A percentile compares a stretch with the other conserved stretches of the same genome.
Evolutionary conservation across 1,139 yeast genomes (phyloP).

Genomic region (Hyphopichia khmerensis): DNA sequence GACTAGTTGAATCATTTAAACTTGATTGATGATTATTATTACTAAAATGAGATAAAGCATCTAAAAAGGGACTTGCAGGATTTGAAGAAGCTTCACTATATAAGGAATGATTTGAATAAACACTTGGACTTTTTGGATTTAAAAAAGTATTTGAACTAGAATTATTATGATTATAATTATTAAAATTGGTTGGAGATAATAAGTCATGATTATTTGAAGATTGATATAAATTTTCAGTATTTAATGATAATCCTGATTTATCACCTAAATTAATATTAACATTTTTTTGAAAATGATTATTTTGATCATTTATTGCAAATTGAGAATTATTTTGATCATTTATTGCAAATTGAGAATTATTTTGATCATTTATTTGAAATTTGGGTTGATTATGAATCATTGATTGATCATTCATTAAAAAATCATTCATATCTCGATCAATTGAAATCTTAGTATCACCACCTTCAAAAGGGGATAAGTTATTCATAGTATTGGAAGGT

Average conservation of each 20-base stretch:
- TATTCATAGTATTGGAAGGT: neutral
- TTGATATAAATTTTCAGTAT: slow-evolving; percentile 8
- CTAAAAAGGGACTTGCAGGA: slow-evolving; percentile 40
- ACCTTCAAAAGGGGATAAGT: too few species aligned
- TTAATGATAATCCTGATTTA: slow-evolving; percentile 7
- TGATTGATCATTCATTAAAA: neutral
- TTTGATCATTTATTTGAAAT: neutral
- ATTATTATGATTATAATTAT: neutral
- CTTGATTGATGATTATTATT: slow-evolving; percentile 12
- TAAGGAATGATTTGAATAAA: slow-evolving; percentile 25
- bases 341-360: too few species aligned
- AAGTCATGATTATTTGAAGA: slow-evolving; percentile 5
- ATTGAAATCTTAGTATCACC: neutral
- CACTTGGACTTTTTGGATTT: slow-evolving; percentile 18
- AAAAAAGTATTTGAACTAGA: slow-evolving; percentile 2
- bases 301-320: too few species aligned
- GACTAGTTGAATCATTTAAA: slow-evolving; percentile 7
- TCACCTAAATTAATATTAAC: slow-evolving; percentile 9
- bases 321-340: too few species aligned
- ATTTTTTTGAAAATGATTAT: slow-evolving; percentile 6
- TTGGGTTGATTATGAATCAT: slow-evolving; percentile 1
- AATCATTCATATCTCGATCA: neutral
- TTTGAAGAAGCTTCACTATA: slow-evolving; percentile 40
- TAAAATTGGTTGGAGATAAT: slow-evolving; percentile 4
- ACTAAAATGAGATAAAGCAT: slow-evolving; percentile 37